Base-by-base conservation (phyloP, 2,329 filamentous ascomycete species). In the Lecanicillium sp. region DNA sequence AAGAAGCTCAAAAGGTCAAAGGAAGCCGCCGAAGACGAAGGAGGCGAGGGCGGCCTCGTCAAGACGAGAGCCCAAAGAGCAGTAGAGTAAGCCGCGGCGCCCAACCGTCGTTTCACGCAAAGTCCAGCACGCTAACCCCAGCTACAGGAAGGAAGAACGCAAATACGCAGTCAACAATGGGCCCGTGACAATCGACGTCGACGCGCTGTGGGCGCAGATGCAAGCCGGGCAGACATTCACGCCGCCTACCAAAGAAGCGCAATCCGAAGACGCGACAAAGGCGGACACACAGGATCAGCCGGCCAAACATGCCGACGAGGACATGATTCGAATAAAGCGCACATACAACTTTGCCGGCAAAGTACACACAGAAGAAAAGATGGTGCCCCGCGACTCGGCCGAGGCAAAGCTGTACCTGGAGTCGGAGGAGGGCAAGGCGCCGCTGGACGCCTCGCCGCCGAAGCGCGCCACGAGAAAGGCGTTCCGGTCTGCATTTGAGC, bases 341-440 rank as follows among this genome's bases (percentile, higher is more conserved):
- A 81, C 76, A 12, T 87, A 85, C 60, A 83, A 81, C 49, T 87
- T 87, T 49, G 84, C 83, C 27, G 84, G 83, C 20, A 77, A 82
- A 50, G 69, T 81, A 11, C 78, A 84, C 50, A 82, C 73, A 1
- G 83, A 87, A 51, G 79, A 85, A 54, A 86, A 84, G 55, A 62
- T 80, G 10, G 79, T 87, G 2, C 64, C 76, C 4, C 69, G 74
- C 32, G 69, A 77, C 51, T 83, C 79, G 1, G 79, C 79, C 39
- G 80, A 84, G 54, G 80, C 78, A 31, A 76, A 72, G 45, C 66
- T 82, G 10, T 81, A 78, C 47, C 68, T 83, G 12, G 72, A 73
- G 2, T 73, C 73, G 1, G 61, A 69, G 39, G 63, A 60, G 20
- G 50, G 60, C 1, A 51, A 50, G 10, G 44, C 42, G 4, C 37